A percentile compares a stretch with the other conserved stretches of the same genome.
phyloP scores from a whole-genome alignment of 2,329 filamentous ascomycete species.

The Colletotrichum sidae region DNA sequence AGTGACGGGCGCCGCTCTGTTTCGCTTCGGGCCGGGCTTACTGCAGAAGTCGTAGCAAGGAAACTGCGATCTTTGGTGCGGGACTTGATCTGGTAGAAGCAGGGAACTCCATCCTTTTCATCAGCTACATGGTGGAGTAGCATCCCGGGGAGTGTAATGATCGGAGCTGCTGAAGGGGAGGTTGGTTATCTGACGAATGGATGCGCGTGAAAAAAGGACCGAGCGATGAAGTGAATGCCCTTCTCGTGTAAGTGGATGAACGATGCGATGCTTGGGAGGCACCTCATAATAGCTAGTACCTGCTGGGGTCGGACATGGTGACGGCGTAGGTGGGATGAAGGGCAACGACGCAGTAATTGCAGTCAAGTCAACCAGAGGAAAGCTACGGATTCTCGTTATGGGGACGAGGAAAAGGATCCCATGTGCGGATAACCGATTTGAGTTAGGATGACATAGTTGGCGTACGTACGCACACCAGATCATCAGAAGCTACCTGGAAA shows the following conservation, averaged over 20 bases:
- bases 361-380: too few species aligned
- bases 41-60: constrained; percentile 15
- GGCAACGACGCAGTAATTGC: too few species aligned
- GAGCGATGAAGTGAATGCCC: constrained; percentile 24
- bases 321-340: neutral
- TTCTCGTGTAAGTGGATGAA: too few species aligned
- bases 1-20: neutral
- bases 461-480: constrained; percentile 10
- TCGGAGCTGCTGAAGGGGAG: neutral
- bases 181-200: neutral
- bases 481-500: neutral
- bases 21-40: constrained; percentile 20
- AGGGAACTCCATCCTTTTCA: neutral
- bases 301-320: constrained; percentile 1
- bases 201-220: neutral
- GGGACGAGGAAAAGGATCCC: constrained; percentile 4
- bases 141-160: too few species aligned
- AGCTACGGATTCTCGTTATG: neutral
- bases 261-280: too few species aligned
- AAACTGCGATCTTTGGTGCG: constrained; percentile 15
- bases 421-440: constrained; percentile 14
- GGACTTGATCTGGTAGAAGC: constrained; percentile 4
- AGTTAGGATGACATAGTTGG: constrained; percentile 2
- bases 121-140: neutral
- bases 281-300: too few species aligned